Evolutionary conservation across 2,329 filamentous ascomycete species (phyloP).

Genomic region (Sporothrix luriei): DNA sequence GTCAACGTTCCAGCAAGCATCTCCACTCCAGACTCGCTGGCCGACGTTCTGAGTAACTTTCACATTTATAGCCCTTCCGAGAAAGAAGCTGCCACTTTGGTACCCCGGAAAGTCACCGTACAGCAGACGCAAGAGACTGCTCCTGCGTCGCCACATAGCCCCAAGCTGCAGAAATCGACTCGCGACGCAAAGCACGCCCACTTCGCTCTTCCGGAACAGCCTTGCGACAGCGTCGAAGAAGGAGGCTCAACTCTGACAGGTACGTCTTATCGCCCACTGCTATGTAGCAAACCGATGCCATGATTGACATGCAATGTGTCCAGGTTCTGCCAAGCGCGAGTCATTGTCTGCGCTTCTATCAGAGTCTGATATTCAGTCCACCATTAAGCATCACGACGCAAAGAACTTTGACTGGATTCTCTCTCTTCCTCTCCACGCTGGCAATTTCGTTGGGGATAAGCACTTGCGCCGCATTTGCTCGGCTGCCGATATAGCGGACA

Average conservation of each 20-base stretch:
- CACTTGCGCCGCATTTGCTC: conserved; percentile 31
- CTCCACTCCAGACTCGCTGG: conserved; percentile 41
- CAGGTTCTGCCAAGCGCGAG: conserved; percentile 22
- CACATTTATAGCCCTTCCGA: conserved; percentile 38
- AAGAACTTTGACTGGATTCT: conserved; percentile 57
- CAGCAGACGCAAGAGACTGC: neutral
- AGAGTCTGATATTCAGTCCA: conserved; percentile 22
- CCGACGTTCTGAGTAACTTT: conserved; percentile 43
- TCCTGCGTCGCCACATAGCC: conserved; percentile 1
- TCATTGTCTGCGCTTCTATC: conserved; percentile 26
- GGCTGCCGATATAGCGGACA: conserved; percentile 22
- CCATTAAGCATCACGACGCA: conserved; percentile 46
- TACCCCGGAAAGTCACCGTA: neutral
- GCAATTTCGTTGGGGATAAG: conserved; percentile 17
- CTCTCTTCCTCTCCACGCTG: conserved; percentile 42
- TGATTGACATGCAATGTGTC: neutral
- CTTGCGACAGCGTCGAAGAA: neutral
- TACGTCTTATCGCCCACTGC: neutral
- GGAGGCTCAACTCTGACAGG: conserved; percentile 9
- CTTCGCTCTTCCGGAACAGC: conserved; percentile 27
- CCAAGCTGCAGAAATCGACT: neutral
- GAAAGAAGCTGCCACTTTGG: conserved; percentile 11
- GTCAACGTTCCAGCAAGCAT: neutral
- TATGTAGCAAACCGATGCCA: neutral
- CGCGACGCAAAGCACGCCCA: conserved; percentile 26